phyloP scores from a whole-genome alignment of 1,284 basidiomycete species.

The Pseudozyma hubeiensis region DNA sequence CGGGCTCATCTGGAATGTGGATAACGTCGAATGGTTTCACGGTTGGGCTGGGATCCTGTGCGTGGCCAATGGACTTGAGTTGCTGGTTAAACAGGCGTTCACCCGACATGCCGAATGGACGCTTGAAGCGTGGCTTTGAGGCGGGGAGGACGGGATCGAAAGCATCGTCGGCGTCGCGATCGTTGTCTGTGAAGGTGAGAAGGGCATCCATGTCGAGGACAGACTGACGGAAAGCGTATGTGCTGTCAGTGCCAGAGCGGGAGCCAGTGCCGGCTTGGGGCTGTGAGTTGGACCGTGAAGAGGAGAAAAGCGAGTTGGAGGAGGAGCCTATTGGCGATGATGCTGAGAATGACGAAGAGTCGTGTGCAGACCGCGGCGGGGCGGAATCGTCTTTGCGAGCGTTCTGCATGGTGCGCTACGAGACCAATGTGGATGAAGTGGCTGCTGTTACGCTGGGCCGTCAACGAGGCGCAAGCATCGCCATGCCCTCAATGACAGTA shows the following conservation, averaged over 20 bases:
- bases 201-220: constrained; percentile 46
- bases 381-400: constrained; percentile 9
- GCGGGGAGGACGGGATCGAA: constrained; percentile 13
- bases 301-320: constrained; percentile 17
- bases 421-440: neutral
- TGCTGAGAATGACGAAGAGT: constrained; percentile 12
- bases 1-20: constrained; percentile 32
- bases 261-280: constrained; percentile 5
- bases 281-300: constrained; percentile 21
- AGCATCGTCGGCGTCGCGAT: constrained; percentile 12
- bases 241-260: constrained; percentile 1
- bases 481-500: constrained; percentile 16
- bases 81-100: constrained; percentile 43
- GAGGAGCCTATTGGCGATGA: constrained; percentile 22
- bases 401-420: constrained; percentile 9
- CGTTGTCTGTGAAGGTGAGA: constrained; percentile 26
- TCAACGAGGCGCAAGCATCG: constrained; percentile 12
- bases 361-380: neutral
- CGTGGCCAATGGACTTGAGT: constrained; percentile 40
- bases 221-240: constrained; percentile 25
- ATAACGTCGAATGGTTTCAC: constrained; percentile 27
- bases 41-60: constrained; percentile 37
- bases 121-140: constrained; percentile 32
- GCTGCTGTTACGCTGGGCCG: constrained; percentile 16
- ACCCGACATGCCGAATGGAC: constrained; percentile 38